A percentile compares a stretch with the other conserved stretches of the same genome.
Conservation (phyloP, 306 rosid species). For the Hylodesmum podocarpum region DNA sequence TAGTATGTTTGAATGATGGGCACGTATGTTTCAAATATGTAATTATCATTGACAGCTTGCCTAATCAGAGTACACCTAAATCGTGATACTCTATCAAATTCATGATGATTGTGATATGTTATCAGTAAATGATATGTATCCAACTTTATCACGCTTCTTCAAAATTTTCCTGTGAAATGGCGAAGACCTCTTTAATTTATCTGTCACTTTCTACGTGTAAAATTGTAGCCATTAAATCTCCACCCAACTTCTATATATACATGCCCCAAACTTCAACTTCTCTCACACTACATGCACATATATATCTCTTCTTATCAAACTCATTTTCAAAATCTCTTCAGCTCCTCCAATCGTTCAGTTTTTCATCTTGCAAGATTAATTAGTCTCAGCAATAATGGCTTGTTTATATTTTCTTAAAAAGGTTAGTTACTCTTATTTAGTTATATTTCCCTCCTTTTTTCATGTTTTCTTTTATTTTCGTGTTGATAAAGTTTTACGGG, state of each 20-base stretch:
- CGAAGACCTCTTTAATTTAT: neutral
- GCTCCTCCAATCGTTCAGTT: neutral
- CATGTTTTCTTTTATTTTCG: neutral
- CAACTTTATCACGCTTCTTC: constrained; percentile 51
- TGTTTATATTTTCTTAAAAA: constrained; percentile 36
- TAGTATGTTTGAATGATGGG: neutral
- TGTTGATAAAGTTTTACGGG: neutral
- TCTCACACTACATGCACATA: neutral
- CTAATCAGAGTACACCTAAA: neutral
- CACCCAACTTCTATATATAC: constrained; percentile 30
- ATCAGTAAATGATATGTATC: constrained; percentile 22
- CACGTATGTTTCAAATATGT: constrained; percentile 33
- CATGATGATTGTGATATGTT: neutral
- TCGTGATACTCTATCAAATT: neutral
- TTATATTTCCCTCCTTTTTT: neutral
- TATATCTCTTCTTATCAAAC: neutral
- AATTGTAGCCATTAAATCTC: constrained; percentile 31
- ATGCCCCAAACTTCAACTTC: neutral
- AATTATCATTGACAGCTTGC: constrained; percentile 42
- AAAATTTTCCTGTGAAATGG: neutral
- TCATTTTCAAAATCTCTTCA: neutral
- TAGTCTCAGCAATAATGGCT: constrained; percentile 18
- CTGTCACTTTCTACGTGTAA: constrained; percentile 5
- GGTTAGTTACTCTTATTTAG: constrained; percentile 35
- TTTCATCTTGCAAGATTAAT: constrained; percentile 7